Percentiles rank a stretch among this genome's conserved stretches.
These are phyloP conservation scores for Neonectria faginata DNA, from an alignment of 2,329 filamentous ascomycete genomes.

Conservation along the genomic window DNA sequence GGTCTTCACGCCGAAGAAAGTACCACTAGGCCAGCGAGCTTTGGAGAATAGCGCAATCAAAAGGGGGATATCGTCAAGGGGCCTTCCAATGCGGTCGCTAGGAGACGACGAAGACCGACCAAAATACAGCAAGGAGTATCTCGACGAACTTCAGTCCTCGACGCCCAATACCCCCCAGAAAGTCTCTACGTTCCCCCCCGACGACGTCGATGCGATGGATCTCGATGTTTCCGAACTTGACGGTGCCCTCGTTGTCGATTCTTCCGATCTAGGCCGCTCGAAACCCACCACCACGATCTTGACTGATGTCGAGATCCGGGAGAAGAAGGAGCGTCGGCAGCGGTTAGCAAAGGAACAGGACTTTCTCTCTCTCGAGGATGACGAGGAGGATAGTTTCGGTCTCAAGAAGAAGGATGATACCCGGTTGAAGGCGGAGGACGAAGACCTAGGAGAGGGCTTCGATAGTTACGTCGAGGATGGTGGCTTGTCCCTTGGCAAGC, in stretches of 20 bases:
- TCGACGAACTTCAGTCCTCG: slow-evolving; percentile 86
- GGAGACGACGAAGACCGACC: slow-evolving; percentile 76
- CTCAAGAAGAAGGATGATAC: slow-evolving; percentile 75
- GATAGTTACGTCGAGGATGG: slow-evolving; percentile 92
- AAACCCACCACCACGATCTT: slow-evolving; percentile 68
- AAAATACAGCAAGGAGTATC: slow-evolving; percentile 86
- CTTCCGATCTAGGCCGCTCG: slow-evolving; percentile 47
- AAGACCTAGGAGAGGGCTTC: slow-evolving; percentile 93
- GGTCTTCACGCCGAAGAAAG: slow-evolving; percentile 73
- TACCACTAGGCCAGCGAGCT: slow-evolving; percentile 71
- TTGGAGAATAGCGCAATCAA: slow-evolving; percentile 74
- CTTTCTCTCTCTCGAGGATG: slow-evolving; percentile 73
- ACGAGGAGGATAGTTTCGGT: slow-evolving; percentile 59
- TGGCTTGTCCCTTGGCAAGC: slow-evolving; percentile 79
- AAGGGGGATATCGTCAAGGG: slow-evolving; percentile 60
- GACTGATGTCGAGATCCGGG: slow-evolving; percentile 85
- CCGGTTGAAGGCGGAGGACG: slow-evolving; percentile 84
- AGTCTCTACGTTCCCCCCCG: slow-evolving; percentile 58
- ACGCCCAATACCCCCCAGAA: slow-evolving; percentile 86
- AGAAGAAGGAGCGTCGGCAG: slow-evolving; percentile 91
- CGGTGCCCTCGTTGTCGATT: slow-evolving; percentile 73
- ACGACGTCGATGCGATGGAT: slow-evolving; percentile 64
- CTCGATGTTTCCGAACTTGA: slow-evolving; percentile 71
- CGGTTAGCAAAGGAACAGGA: slow-evolving; percentile 78
- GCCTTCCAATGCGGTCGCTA: slow-evolving; percentile 67